Evolutionary conservation across 805 yeast genomes (phyloP), one percentile per base, ranked within the genome.

Genomic region (Torulaspora microellipsoides): DNA sequence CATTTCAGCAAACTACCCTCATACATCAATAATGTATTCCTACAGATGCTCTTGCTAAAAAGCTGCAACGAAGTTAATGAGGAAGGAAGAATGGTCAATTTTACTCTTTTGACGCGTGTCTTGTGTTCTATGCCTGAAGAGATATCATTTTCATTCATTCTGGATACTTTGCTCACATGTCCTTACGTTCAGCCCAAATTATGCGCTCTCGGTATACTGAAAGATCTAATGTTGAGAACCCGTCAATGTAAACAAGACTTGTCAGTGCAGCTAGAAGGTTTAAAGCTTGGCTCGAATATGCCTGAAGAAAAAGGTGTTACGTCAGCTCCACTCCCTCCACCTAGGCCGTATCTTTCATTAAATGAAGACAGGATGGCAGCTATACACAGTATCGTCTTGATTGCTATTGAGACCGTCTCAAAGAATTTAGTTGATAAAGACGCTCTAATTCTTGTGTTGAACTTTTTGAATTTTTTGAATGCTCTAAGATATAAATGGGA

Each of bases 161-260:
- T 71, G 17, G 88, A 86, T 56, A 72, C 88, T 0, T 68, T 91
- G 39, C 66, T 69, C 25, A 69, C 75, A 40, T 84, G 91, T 56
- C 90, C 93, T 1, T 78, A 73, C 56, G 78, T 73, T 31, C 74
- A 75, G 31, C 76, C 78, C 15, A 79, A 80, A 52, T 71, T 82
- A 17, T 79, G 79, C 3, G 65, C 80, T 30, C 73, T 87, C 13
- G 78, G 82, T 3, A 78, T 87, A 17, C 72, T 88, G 56, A 87
- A 83, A 59, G 87, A 82, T 52, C 69, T 88, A 49, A 61, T 80
- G 51, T 53, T 73, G 4, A 72, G 75, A 48, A 54, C 56, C 6
- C 49, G 48, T 14, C 44, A 42, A 27, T 41, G 39, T 29, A 23
- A 44, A 27, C 38, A 32, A 23, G 45, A 36, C 31, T 30, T 47